Evolutionary conservation across 495 filamentous ascomycete genomes (phyloP).

Genomic region (Xanthoparmelia taractica): DNA sequence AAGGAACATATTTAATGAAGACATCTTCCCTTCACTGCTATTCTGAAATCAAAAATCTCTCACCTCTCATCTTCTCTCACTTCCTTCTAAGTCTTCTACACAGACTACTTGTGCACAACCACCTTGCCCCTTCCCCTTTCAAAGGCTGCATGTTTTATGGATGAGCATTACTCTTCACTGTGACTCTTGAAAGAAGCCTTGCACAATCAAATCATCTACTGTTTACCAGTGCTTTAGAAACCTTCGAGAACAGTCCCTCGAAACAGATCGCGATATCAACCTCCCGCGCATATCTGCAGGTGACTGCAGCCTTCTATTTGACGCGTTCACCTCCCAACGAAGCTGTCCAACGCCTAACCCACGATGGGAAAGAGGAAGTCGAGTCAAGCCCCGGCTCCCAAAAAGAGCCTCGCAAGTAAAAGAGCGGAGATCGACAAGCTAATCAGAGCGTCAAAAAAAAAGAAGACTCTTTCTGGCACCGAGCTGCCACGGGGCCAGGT

Average conservation of each 20-base stretch:
- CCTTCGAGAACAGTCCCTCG: not conserved
- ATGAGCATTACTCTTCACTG: not conserved
- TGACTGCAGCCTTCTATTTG: not conserved
- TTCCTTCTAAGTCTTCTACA: not conserved
- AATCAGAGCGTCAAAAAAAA: constrained; percentile 6
- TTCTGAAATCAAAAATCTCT: not conserved
- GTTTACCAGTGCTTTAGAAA: not conserved
- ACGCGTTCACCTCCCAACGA: not conserved
- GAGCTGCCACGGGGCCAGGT: not conserved
- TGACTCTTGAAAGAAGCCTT: not conserved
- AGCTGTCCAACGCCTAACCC: not conserved
- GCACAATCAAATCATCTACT: too few species aligned
- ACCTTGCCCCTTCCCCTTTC: not conserved
- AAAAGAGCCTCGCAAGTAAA: constrained; percentile 7
- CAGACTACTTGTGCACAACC: not conserved
- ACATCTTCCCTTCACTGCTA: not conserved
- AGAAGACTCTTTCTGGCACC: not conserved
- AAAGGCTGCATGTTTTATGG: not conserved
- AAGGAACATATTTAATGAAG: too few species aligned
- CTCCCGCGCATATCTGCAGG: not conserved
- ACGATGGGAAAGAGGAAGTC: constrained; percentile 7
- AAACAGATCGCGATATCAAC: not conserved
- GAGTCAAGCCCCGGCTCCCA: not conserved
- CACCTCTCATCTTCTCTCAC: not conserved
- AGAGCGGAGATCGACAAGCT: constrained; percentile 14